Conservation (phyloP, 2,329 filamentous ascomycete species). For the Cryphonectria naterciae region DNA sequence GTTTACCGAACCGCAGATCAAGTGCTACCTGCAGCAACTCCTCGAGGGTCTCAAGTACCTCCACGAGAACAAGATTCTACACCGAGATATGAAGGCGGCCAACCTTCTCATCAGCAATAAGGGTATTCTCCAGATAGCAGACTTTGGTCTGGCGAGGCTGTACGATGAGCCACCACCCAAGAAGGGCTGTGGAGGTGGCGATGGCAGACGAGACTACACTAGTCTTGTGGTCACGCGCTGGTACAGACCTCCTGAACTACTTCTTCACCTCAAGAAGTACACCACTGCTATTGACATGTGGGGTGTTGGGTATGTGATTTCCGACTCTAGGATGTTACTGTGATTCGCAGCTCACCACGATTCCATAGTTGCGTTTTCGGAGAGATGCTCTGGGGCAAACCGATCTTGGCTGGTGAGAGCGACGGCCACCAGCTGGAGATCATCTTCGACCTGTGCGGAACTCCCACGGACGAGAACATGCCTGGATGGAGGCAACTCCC, state of each 20-base stretch:
- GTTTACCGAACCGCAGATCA: conserved; percentile 89
- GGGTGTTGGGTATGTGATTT: conserved; percentile 80
- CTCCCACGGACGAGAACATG: conserved; percentile 89
- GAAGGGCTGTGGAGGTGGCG: conserved; percentile 77
- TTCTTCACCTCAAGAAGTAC: conserved; percentile 86
- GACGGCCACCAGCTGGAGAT: conserved; percentile 89
- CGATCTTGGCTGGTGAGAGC: conserved; percentile 87
- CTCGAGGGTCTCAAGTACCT: conserved; percentile 88
- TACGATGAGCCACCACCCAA: conserved; percentile 85
- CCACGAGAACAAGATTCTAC: conserved; percentile 86
- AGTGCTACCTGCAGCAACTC: conserved; percentile 95
- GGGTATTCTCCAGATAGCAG: conserved; percentile 92
- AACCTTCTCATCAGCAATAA: conserved; percentile 95
- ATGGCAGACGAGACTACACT: conserved; percentile 88
- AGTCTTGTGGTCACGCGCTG: conserved; percentile 95
- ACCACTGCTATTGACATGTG: conserved; percentile 98
- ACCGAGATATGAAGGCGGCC: conserved; percentile 98
- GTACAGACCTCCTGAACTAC: conserved; percentile 93
- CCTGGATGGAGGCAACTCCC: conserved; percentile 85
- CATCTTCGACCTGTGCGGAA: conserved; percentile 91
- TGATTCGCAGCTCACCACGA: conserved; percentile 31
- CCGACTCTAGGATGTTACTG: no score
- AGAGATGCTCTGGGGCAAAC: conserved; percentile 94
- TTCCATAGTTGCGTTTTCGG: conserved; percentile 84
- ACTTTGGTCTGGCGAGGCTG: conserved; percentile 92